These are phyloP conservation scores for Bathelium albidoporum DNA, from an alignment of 495 filamentous ascomycete species.

Conservation along the genomic window DNA sequence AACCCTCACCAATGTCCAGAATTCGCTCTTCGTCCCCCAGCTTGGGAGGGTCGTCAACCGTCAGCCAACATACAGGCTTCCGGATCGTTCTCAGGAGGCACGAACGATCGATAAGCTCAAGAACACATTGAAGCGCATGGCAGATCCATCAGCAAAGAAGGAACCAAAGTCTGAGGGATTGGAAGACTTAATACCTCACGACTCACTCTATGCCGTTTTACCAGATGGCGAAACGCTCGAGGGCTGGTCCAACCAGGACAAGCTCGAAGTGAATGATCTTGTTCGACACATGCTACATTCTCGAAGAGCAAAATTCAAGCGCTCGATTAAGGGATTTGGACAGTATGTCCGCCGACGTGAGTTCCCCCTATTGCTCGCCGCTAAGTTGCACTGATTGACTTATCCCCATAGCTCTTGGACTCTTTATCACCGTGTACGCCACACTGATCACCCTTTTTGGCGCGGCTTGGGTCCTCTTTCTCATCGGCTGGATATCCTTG, in stretches of 20 bases:
- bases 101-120: conserved; percentile 3
- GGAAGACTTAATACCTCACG: conserved; percentile 18
- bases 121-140: not conserved
- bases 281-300: conserved; percentile 74
- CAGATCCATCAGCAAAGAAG: conserved; percentile 3
- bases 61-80: conserved; percentile 57
- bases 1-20: conserved; percentile 8
- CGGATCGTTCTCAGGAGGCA: conserved; percentile 31
- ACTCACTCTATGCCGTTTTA: conserved; percentile 44
- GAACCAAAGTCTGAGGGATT: conserved; percentile 14
- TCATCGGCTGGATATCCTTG: conserved; percentile 73
- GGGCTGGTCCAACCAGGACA: conserved; percentile 57
- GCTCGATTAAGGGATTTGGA: conserved; percentile 59
- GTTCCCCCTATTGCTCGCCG: conserved; percentile 17
- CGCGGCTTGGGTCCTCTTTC: conserved; percentile 67
- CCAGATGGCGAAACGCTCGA: conserved; percentile 53
- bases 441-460: conserved; percentile 67
- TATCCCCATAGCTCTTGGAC: conserved; percentile 46
- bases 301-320: conserved; percentile 59
- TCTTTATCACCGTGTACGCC: conserved; percentile 64
- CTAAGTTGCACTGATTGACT: conserved; percentile 10
- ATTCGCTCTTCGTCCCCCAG: conserved; percentile 10
- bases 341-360: conserved; percentile 56
- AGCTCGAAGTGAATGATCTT: conserved; percentile 61
- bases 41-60: conserved; percentile 42